Evolutionary conservation across 2,329 filamentous ascomycete genomes (phyloP).

Genomic region (Pseudogymnoascus sp.): DNA sequence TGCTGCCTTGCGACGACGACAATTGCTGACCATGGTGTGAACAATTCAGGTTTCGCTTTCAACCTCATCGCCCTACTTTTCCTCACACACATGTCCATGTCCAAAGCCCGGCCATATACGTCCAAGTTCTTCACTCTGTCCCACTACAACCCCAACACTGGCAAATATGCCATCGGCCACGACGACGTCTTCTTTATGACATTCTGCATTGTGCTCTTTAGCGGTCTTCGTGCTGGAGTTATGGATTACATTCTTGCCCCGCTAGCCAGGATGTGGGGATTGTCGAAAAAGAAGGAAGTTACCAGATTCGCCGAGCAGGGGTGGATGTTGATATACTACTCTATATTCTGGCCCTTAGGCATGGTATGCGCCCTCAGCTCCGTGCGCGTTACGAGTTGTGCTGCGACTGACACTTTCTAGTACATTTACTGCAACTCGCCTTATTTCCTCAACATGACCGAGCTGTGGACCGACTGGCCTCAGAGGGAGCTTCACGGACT

Average conservation of each 20-base stretch:
- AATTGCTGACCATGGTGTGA: not conserved
- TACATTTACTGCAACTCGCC: constrained; percentile 72
- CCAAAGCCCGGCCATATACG: constrained; percentile 70
- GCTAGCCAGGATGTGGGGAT: constrained; percentile 62
- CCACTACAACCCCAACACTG: constrained; percentile 65
- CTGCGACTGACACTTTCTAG: constrained; percentile 37
- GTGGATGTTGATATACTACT: constrained; percentile 82
- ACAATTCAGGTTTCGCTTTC: constrained; percentile 62
- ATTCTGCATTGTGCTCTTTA: constrained; percentile 78
- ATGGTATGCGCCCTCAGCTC: constrained; percentile 51
- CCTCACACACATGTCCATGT: constrained; percentile 75
- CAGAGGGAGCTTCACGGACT: constrained; percentile 63
- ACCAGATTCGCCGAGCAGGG: constrained; percentile 89
- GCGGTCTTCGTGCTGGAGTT: constrained; percentile 69
- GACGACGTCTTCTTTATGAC: constrained; percentile 73
- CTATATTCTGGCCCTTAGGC: constrained; percentile 73
- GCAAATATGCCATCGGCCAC: constrained; percentile 66
- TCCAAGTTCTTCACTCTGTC: constrained; percentile 81
- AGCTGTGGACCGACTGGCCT: constrained; percentile 82
- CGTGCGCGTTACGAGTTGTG: not conserved
- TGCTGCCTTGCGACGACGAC: not conserved
- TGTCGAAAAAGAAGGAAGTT: constrained; percentile 67
- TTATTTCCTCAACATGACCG: constrained; percentile 68
- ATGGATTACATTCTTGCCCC: constrained; percentile 87
- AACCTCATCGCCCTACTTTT: constrained; percentile 78